Conservation (phyloP, 306 rosid species). For the Malus sylvestris region DNA sequence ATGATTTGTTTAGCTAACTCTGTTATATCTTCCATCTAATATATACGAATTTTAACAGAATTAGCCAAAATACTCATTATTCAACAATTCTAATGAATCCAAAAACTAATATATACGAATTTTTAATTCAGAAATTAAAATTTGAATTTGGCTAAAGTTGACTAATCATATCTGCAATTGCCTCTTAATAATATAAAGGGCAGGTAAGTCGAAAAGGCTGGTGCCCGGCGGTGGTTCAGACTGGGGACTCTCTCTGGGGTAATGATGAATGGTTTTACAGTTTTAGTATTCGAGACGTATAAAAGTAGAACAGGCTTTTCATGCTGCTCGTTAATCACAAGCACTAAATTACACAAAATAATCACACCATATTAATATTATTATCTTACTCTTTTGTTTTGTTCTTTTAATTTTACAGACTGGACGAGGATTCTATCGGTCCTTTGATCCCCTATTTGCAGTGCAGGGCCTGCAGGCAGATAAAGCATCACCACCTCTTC, state of each 20-base stretch:
- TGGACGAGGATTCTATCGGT: not conserved
- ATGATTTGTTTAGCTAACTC: too few species aligned
- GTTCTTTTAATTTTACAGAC: not conserved
- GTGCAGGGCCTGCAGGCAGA: slow-evolving; percentile 3
- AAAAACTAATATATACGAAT: too few species aligned
- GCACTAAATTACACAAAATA: not conserved
- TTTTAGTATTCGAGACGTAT: not conserved
- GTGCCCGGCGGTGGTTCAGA: not conserved
- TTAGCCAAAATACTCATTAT: too few species aligned
- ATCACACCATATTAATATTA: not conserved
- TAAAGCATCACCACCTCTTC: not conserved
- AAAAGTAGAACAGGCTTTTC: not conserved
- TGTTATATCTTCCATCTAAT: too few species aligned
- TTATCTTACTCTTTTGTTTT: not conserved
- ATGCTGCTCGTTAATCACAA: not conserved
- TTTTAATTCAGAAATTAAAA: too few species aligned
- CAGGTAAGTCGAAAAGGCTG: not conserved
- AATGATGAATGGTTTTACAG: not conserved
- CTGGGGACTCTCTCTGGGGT: not conserved
- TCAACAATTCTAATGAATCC: too few species aligned
- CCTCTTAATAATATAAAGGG: not conserved
- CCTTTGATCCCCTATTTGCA: not conserved
- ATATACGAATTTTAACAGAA: too few species aligned
- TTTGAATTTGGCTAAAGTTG: too few species aligned
- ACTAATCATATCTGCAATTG: too few species aligned